A percentile compares a stretch with the other conserved stretches of the same genome.
These are phyloP conservation scores for Fragaria nilgerrensis DNA, from an alignment of 306 rosid species.

Conservation along the genomic window DNA sequence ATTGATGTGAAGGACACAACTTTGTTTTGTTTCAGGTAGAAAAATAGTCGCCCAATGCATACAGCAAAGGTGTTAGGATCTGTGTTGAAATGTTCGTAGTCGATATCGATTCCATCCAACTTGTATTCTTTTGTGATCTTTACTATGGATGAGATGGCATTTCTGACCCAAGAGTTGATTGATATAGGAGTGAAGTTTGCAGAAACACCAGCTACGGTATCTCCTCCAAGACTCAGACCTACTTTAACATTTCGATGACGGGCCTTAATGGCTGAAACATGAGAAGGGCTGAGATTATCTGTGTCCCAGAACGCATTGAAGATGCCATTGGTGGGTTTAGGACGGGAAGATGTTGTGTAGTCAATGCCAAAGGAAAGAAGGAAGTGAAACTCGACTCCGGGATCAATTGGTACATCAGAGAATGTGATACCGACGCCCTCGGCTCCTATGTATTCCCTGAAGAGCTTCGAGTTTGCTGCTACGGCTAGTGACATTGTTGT, in stretches of 20 bases:
- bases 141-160: slow-evolving; percentile 23
- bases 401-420: slow-evolving; percentile 22
- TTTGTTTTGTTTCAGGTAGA: slow-evolving; percentile 16
- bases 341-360: slow-evolving; percentile 17
- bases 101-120: slow-evolving; percentile 37
- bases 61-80: slow-evolving; percentile 31
- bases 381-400: slow-evolving; percentile 24
- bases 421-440: slow-evolving; percentile 15
- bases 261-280: slow-evolving; percentile 25
- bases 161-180: slow-evolving; percentile 29
- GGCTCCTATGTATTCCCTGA: slow-evolving; percentile 38
- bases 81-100: slow-evolving; percentile 30
- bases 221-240: slow-evolving; percentile 38
- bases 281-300: slow-evolving; percentile 26
- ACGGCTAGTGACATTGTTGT: slow-evolving; percentile 1
- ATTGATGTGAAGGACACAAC: slow-evolving; percentile 29
- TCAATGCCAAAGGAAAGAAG: slow-evolving; percentile 36
- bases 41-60: slow-evolving; percentile 26
- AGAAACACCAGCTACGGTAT: background rate
- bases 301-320: slow-evolving; percentile 36
- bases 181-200: slow-evolving; percentile 21
- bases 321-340: slow-evolving; percentile 30
- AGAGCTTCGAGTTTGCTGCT: slow-evolving; percentile 22
- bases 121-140: background rate
- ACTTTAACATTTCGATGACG: slow-evolving; percentile 29